phyloP scores from a whole-genome alignment of 2,329 filamentous ascomycete species.

The Monosporascus sp. region DNA sequence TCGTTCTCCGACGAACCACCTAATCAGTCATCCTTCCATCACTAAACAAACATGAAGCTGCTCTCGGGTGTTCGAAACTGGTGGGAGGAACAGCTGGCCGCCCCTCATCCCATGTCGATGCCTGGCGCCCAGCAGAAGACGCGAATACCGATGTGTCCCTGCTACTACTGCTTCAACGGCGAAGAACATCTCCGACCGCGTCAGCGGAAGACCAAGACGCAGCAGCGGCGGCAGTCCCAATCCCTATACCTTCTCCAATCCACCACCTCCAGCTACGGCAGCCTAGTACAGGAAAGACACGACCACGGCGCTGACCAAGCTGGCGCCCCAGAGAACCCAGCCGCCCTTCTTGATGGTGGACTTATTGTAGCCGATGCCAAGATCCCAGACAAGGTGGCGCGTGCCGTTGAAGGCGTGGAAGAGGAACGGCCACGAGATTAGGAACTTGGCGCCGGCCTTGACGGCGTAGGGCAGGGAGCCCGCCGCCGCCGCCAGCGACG shows the following conservation, averaged over 20 bases:
- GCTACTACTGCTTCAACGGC: not conserved
- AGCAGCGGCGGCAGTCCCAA: constrained; percentile 2
- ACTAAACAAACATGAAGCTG: not conserved
- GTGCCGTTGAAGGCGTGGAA: constrained; percentile 54
- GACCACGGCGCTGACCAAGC: constrained; percentile 38
- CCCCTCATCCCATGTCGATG: not conserved
- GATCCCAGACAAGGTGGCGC: constrained; percentile 50
- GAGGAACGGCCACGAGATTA: constrained; percentile 53
- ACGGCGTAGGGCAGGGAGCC: constrained; percentile 53
- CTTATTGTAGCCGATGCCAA: constrained; percentile 46
- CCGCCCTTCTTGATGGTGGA: constrained; percentile 39
- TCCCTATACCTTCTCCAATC: too few species aligned
- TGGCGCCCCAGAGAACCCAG: constrained; percentile 42
- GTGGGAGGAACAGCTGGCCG: not conserved
- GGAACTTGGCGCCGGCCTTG: constrained; percentile 54
- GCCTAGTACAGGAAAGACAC: constrained; percentile 44
- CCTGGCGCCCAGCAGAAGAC: not conserved
- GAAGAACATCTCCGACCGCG: not conserved
- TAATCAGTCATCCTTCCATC: too few species aligned
- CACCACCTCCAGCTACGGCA: constrained; percentile 1
- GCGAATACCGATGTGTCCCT: not conserved
- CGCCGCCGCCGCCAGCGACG: constrained; percentile 55
- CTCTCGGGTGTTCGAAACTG: not conserved
- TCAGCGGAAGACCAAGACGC: not conserved
- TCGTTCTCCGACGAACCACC: too few species aligned